phyloP scores from a whole-genome alignment of 352 stramenopile genomes.

The Phytophthora podocarpi region DNA sequence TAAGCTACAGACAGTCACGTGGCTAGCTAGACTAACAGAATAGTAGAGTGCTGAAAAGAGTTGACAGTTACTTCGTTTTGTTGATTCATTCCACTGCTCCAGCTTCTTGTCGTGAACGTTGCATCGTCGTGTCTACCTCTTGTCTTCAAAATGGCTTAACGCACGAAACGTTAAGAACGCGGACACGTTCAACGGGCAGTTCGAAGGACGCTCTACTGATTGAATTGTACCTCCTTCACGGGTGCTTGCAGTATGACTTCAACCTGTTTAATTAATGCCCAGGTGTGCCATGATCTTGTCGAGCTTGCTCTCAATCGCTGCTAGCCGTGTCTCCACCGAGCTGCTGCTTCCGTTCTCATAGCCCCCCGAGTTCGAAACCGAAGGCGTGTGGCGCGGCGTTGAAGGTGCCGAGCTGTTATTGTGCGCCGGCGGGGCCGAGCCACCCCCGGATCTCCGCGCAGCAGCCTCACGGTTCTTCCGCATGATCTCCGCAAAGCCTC shows the following conservation, averaged over 20 bases:
- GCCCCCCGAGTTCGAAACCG: conserved; percentile 10
- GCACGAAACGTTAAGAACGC: conserved; percentile 4
- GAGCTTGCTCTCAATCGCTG: conserved; percentile 84
- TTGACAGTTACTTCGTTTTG: background rate
- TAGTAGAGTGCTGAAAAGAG: conserved; percentile 7
- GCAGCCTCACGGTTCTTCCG: conserved; percentile 87
- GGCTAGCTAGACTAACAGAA: conserved; percentile 20
- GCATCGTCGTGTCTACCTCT: background rate
- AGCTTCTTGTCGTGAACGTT: no score
- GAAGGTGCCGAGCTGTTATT: conserved; percentile 57
- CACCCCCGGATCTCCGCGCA: conserved; percentile 49
- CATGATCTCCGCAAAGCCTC: conserved; percentile 91
- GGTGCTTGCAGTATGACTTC: conserved; percentile 9
- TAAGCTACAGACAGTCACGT: conserved; percentile 35
- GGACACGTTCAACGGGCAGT: background rate
- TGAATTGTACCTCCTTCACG: background rate
- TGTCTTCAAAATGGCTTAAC: conserved; percentile 8
- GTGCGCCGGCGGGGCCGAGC: conserved; percentile 13
- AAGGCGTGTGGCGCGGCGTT: conserved; percentile 44
- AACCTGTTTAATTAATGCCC: conserved; percentile 53
- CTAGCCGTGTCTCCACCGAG: conserved; percentile 64
- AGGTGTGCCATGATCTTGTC: conserved; percentile 91
- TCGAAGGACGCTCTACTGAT: background rate
- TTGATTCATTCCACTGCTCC: no score
- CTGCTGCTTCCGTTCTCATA: conserved; percentile 30